Conservation (phyloP, 2,329 filamentous ascomycete species). For the Lachnellula hyalina region DNA sequence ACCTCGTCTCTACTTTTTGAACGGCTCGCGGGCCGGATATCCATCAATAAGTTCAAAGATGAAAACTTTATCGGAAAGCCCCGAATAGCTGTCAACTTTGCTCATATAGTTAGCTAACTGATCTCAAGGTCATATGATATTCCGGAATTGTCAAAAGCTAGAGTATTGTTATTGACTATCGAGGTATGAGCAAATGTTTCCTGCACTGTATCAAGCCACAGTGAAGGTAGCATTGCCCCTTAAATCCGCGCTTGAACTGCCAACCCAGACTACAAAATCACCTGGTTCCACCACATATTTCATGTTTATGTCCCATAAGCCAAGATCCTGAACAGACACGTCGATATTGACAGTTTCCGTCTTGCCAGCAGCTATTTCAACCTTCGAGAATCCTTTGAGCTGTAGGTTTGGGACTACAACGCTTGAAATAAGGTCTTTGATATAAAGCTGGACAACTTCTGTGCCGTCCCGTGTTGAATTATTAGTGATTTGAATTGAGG, state of each 20-base stretch:
- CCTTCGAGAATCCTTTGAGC: conserved; percentile 68
- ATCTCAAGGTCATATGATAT: too few relatives aligned
- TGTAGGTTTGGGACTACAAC: conserved; percentile 63
- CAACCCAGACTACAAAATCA: conserved; percentile 58
- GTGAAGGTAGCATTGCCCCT: conserved; percentile 51
- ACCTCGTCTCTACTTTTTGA: neutral
- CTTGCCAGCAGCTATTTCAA: conserved; percentile 50
- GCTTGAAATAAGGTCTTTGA: conserved; percentile 43
- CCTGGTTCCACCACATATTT: conserved; percentile 70
- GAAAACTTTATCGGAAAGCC: too few relatives aligned
- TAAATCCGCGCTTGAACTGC: conserved; percentile 53
- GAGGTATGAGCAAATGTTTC: too few relatives aligned
- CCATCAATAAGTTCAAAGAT: neutral
- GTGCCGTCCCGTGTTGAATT: conserved; percentile 47
- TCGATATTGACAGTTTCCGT: conserved; percentile 49
- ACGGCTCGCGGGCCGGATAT: neutral
- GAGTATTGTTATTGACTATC: neutral
- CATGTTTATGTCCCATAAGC: conserved; percentile 67
- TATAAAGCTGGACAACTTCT: conserved; percentile 53
- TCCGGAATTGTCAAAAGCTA: too few relatives aligned
- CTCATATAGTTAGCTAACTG: too few relatives aligned
- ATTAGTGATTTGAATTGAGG: conserved; percentile 53
- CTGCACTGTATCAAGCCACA: conserved; percentile 30
- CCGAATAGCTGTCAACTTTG: too few relatives aligned
- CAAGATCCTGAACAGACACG: conserved; percentile 60